phyloP scores from a whole-genome alignment of 805 yeast genomes.

The Barnettozyma pratensis region DNA sequence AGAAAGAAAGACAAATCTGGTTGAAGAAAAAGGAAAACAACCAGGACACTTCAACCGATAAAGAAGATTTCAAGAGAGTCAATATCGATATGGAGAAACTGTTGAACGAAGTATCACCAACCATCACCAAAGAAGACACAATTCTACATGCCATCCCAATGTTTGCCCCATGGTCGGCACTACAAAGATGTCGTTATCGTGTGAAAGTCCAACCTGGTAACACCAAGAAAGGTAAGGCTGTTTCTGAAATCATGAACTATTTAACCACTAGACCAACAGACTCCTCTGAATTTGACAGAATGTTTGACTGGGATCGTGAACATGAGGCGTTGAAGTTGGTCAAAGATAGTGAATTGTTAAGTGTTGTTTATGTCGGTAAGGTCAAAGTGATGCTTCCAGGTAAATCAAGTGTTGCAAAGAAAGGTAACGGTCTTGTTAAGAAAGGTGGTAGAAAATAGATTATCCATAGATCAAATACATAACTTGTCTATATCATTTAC shows the following conservation, averaged over 20 bases:
- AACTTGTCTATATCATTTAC: no score
- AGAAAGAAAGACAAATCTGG: slow-evolving; percentile 1
- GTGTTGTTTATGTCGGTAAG: slow-evolving; percentile 66
- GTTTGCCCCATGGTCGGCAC: slow-evolving; percentile 89
- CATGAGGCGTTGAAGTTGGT: slow-evolving; percentile 48
- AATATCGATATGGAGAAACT: slow-evolving; percentile 41
- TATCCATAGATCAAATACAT: no score
- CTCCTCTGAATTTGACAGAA: slow-evolving; percentile 36
- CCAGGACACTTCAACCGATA: neutral
- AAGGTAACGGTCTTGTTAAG: no score
- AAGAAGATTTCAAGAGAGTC: slow-evolving; percentile 26
- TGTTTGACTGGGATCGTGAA: slow-evolving; percentile 67
- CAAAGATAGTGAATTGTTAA: slow-evolving; percentile 62
- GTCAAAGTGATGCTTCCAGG: slow-evolving; percentile 61
- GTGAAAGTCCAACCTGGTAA: slow-evolving; percentile 75
- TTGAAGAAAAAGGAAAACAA: slow-evolving; percentile 1
- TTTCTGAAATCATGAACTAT: slow-evolving; percentile 59
- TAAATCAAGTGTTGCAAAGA: slow-evolving; percentile 26
- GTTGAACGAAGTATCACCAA: slow-evolving; percentile 30
- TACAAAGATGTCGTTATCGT: slow-evolving; percentile 71
- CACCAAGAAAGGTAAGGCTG: slow-evolving; percentile 83
- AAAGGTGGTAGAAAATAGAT: slow-evolving; percentile 11
- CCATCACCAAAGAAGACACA: slow-evolving; percentile 37
- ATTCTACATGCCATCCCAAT: slow-evolving; percentile 69
- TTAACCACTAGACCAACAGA: slow-evolving; percentile 50